These are phyloP conservation scores for Calonectria hongkongensis DNA, from an alignment of 2,329 filamentous ascomycete genomes.

Conservation along the genomic window DNA sequence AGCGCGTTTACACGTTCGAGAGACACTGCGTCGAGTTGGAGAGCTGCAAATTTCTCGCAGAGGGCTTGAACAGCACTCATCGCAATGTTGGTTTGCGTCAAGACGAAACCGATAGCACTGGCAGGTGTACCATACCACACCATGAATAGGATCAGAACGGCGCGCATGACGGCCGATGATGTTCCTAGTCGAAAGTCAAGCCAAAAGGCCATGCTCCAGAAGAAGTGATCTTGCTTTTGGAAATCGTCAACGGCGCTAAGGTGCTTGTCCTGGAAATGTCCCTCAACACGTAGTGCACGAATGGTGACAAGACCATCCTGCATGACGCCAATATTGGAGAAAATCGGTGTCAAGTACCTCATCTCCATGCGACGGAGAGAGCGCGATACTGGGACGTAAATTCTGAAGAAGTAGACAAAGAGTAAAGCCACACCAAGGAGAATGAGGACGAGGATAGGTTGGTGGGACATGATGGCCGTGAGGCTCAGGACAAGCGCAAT, in stretches of 20 bases:
- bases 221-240: constrained; percentile 97
- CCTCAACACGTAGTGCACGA: constrained; percentile 86
- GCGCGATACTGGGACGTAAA: constrained; percentile 89
- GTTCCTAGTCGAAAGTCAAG: constrained; percentile 82
- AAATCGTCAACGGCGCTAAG: constrained; percentile 90
- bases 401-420: constrained; percentile 84
- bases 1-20: constrained; percentile 91
- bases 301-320: constrained; percentile 91
- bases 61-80: constrained; percentile 69
- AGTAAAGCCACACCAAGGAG: constrained; percentile 79
- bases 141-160: constrained; percentile 83
- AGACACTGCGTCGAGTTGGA: constrained; percentile 94
- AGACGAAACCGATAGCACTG: constrained; percentile 88
- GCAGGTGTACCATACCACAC: constrained; percentile 84
- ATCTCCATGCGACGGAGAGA: constrained; percentile 90
- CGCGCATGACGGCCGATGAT: constrained; percentile 81
- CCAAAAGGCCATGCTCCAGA: constrained; percentile 93
- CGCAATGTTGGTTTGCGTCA: constrained; percentile 71
- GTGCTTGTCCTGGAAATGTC: constrained; percentile 86
- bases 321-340: constrained; percentile 94
- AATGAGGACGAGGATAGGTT: constrained; percentile 84
- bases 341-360: constrained; percentile 90
- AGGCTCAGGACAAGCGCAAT: constrained; percentile 85
- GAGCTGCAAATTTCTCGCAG: constrained; percentile 86
- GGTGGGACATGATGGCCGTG: constrained; percentile 85